Evolutionary conservation across 2,329 filamentous ascomycete species (phyloP).

Genomic region (Plectosphaerella cucumerina): DNA sequence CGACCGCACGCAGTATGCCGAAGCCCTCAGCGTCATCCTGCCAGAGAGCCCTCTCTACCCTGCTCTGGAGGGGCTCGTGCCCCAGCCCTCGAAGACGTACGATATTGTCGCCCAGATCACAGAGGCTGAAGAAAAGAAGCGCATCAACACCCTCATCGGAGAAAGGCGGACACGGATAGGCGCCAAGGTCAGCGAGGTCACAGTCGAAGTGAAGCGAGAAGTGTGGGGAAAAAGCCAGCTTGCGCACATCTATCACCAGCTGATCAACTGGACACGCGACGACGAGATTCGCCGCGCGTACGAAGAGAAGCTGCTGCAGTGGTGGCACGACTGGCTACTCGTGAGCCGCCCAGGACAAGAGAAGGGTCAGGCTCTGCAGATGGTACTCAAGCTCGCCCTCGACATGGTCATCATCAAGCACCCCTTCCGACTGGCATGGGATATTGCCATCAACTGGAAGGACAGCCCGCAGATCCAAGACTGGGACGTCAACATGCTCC

Average conservation of each 20-base stretch:
- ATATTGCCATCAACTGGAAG: slow-evolving; percentile 84
- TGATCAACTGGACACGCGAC: slow-evolving; percentile 87
- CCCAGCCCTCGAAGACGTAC: slow-evolving; percentile 76
- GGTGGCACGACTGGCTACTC: slow-evolving; percentile 73
- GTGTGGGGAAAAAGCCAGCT: slow-evolving; percentile 72
- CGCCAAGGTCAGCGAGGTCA: slow-evolving; percentile 78
- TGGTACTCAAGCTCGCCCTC: slow-evolving; percentile 71
- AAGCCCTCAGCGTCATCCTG: slow-evolving; percentile 70
- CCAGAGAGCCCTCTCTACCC: slow-evolving; percentile 78
- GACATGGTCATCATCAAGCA: slow-evolving; percentile 98
- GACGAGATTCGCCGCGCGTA: slow-evolving; percentile 80
- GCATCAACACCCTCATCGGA: slow-evolving; percentile 84
- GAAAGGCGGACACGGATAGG: slow-evolving; percentile 85
- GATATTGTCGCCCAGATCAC: slow-evolving; percentile 77
- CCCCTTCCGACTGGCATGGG: slow-evolving; percentile 85
- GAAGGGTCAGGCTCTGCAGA: slow-evolving; percentile 67
- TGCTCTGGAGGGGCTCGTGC: slow-evolving; percentile 78
- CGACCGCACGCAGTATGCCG: slow-evolving; percentile 67
- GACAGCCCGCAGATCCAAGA: slow-evolving; percentile 71
- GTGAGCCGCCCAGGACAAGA: slow-evolving; percentile 59
- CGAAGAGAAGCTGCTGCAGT: slow-evolving; percentile 83
- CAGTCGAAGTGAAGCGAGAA: slow-evolving; percentile 80
- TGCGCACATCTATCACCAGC: slow-evolving; percentile 73
- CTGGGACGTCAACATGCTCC: slow-evolving; percentile 73
- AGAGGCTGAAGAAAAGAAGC: slow-evolving; percentile 82